Evolutionary conservation across 2,329 filamentous ascomycete genomes (phyloP).

Genomic region (Ophiostoma angusticollis): DNA sequence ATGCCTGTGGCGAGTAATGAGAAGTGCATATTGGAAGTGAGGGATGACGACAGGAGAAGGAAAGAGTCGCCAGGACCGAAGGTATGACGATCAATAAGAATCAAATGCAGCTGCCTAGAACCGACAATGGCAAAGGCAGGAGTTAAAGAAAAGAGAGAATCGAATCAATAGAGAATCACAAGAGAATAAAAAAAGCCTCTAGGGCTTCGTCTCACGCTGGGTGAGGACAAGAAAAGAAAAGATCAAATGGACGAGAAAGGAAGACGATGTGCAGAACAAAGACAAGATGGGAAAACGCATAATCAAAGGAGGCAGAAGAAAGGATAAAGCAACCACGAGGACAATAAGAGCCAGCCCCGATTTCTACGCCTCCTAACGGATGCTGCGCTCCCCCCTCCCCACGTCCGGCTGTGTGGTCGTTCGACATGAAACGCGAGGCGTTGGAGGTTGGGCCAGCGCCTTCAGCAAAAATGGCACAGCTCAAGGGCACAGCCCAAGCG

Average conservation of each 20-base stretch:
- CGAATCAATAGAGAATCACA: constrained; percentile 6
- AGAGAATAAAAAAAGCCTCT: constrained; percentile 13
- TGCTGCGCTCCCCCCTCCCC: too few species aligned
- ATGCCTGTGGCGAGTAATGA: constrained; percentile 6
- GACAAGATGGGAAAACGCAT: constrained; percentile 12
- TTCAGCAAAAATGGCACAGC: too few species aligned
- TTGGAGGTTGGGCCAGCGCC: too few species aligned
- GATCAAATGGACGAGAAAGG: neutral
- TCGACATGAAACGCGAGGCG: too few species aligned
- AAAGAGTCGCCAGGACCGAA: neutral
- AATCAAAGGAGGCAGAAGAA: constrained; percentile 2
- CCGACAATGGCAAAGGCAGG: too few species aligned
- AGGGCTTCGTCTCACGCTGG: constrained; percentile 6
- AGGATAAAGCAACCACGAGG: neutral
- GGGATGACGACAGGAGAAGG: neutral
- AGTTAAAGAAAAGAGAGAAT: constrained; percentile 14
- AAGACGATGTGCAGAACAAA: neutral
- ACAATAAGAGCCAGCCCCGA: neutral
- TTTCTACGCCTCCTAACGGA: too few species aligned
- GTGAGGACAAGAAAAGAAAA: constrained; percentile 10
- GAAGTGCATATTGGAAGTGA: constrained; percentile 1
- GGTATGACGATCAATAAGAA: neutral
- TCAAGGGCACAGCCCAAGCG: too few species aligned
- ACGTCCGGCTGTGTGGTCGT: constrained; percentile 10
- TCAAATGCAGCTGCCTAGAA: too few species aligned